Evolutionary conservation across 306 rosid species (phyloP).

Genomic region (Pterocarpus santalinus): DNA sequence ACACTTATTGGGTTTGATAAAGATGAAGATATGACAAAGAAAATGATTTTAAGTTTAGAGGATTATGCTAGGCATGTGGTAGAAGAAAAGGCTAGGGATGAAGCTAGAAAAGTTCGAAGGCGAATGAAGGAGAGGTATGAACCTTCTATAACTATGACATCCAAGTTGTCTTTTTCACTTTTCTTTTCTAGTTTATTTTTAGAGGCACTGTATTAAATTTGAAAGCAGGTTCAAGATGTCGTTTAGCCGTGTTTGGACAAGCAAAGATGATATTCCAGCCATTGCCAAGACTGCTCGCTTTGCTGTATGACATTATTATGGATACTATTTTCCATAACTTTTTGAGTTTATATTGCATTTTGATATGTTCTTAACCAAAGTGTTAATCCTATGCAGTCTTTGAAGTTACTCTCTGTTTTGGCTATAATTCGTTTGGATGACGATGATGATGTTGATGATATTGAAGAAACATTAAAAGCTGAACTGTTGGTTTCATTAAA

Average conservation of each 20-base stretch:
- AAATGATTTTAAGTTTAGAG: slow-evolving; percentile 55
- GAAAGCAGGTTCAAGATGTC: slow-evolving; percentile 69
- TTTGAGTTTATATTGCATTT: slow-evolving; percentile 9
- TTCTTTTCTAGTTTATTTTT: too few species aligned
- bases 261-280: slow-evolving; percentile 80
- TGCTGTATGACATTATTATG: slow-evolving; percentile 60
- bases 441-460: slow-evolving; percentile 55
- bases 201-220: too few species aligned
- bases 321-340: slow-evolving; percentile 14
- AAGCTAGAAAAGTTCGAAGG: slow-evolving; percentile 79
- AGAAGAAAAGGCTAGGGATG: slow-evolving; percentile 83
- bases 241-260: slow-evolving; percentile 88
- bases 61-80: slow-evolving; percentile 75
- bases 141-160: too few species aligned
- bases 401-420: slow-evolving; percentile 83
- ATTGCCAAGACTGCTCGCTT: slow-evolving; percentile 83
- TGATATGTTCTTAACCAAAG: too few species aligned
- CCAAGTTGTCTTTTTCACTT: too few species aligned
- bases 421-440: slow-evolving; percentile 82
- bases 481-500: slow-evolving; percentile 65
- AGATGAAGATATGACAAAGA: slow-evolving; percentile 61
- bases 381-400: slow-evolving; percentile 61
- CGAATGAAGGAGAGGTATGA: slow-evolving; percentile 65
- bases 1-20: slow-evolving; percentile 71
- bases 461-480: slow-evolving; percentile 66